phyloP scores from a whole-genome alignment of 2,329 filamentous ascomycete species.

The Drechslerella coelobrocha region DNA sequence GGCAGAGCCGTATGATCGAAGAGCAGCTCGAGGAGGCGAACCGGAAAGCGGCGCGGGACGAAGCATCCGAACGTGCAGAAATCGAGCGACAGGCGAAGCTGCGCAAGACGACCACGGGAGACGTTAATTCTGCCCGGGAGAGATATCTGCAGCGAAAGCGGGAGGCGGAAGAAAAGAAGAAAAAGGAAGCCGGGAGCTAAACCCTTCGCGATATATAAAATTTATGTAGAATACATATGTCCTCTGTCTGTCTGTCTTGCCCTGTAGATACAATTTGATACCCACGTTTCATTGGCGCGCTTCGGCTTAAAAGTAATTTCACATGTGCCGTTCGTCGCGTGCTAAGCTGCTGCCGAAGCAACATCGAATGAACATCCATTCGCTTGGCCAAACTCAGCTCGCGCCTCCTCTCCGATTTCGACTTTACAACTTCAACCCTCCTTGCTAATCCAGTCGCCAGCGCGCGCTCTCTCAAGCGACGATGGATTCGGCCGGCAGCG shows the following conservation, averaged over 20 bases:
- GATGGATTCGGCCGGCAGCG: constrained; percentile 45
- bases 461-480: constrained; percentile 11
- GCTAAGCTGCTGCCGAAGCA: constrained; percentile 10
- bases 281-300: constrained; percentile 19
- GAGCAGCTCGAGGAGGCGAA: constrained; percentile 75
- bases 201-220: neutral
- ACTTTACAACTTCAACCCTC: constrained; percentile 12
- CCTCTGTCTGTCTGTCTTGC: constrained; percentile 7
- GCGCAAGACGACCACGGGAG: constrained; percentile 72
- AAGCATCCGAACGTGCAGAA: constrained; percentile 70
- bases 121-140: constrained; percentile 79
- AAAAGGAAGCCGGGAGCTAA: constrained; percentile 59
- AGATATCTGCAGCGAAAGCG: constrained; percentile 78
- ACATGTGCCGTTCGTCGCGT: constrained; percentile 48
- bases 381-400: constrained; percentile 19
- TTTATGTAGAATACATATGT: neutral
- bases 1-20: constrained; percentile 80
- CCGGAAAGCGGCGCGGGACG: constrained; percentile 73
- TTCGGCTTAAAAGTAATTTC: constrained; percentile 37
- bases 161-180: constrained; percentile 74
- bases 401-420: constrained; percentile 17
- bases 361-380: constrained; percentile 5
- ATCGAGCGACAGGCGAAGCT: constrained; percentile 74
- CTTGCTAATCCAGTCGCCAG: constrained; percentile 1
- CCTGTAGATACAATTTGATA: constrained; percentile 39